phyloP scores from a whole-genome alignment of 306 rosid species.

The Ormosia semicastrata region DNA sequence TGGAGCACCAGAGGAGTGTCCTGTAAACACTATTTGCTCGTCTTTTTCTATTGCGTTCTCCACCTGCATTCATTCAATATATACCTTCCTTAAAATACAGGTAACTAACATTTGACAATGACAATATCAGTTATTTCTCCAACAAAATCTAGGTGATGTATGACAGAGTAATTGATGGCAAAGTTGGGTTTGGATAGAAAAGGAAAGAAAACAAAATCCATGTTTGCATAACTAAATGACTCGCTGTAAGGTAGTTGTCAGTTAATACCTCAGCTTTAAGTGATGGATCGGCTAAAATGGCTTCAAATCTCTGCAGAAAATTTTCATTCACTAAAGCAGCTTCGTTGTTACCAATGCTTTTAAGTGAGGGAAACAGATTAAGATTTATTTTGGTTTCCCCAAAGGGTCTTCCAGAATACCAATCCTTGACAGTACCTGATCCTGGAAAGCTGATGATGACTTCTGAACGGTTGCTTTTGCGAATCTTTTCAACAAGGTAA shows the following conservation, averaged over 20 bases:
- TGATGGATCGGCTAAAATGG: neutral
- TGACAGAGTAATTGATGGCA: neutral
- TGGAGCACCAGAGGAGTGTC: conserved; percentile 68
- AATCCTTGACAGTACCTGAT: conserved; percentile 36
- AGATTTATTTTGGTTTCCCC: conserved; percentile 46
- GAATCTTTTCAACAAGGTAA: conserved; percentile 15
- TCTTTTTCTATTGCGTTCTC: conserved; percentile 10
- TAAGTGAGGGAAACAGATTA: conserved; percentile 46
- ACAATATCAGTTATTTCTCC: neutral
- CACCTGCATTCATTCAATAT: conserved; percentile 49
- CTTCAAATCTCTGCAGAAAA: conserved; percentile 41
- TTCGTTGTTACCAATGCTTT: conserved; percentile 53
- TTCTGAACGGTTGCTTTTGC: neutral
- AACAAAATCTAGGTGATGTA: neutral
- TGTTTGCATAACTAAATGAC: neutral
- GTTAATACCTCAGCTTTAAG: conserved; percentile 37
- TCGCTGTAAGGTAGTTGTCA: neutral
- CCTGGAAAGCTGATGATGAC: conserved; percentile 47
- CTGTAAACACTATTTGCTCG: conserved; percentile 62
- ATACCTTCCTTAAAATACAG: neutral
- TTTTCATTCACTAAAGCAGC: conserved; percentile 51
- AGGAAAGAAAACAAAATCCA: neutral
- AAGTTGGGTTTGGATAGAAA: neutral
- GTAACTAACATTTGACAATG: neutral
- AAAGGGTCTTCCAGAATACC: conserved; percentile 35